These are phyloP conservation scores for Hypoxylon sp. DNA, from an alignment of 2,329 filamentous ascomycete species.

Conservation along the genomic window DNA sequence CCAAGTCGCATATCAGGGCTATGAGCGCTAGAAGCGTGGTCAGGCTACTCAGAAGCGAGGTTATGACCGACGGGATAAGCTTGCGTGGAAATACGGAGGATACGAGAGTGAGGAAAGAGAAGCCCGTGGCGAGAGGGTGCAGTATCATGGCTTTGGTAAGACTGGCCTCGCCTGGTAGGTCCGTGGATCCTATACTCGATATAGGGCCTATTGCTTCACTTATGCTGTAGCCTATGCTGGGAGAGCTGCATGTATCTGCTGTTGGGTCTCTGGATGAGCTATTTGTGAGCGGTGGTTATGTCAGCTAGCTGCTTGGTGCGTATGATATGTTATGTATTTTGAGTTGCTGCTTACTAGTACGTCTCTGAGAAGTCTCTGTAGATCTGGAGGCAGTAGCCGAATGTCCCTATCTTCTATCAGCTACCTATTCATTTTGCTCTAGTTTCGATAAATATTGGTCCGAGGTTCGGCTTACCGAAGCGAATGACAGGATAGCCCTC, in stretches of 20 bases:
- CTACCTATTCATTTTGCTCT: not conserved
- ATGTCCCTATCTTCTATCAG: conserved; percentile 11
- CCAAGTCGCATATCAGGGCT: conserved; percentile 7
- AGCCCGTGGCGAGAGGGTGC: not conserved
- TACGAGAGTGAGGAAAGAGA: conserved; percentile 1
- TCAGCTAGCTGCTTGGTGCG: not conserved
- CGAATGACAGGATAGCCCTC: conserved; percentile 11
- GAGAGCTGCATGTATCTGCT: not conserved
- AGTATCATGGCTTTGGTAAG: conserved; percentile 5
- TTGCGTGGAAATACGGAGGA: not conserved
- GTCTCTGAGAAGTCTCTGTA: conserved; percentile 4
- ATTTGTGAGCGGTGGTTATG: not conserved
- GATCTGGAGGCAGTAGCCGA: conserved; percentile 17
- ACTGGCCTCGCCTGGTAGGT: not conserved
- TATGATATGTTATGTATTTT: not conserved
- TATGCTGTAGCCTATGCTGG: conserved; percentile 1
- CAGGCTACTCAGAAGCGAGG: not conserved
- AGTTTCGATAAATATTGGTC: not conserved
- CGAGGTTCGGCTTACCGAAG: conserved; percentile 5
- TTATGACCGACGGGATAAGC: not conserved
- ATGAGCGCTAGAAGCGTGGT: not conserved
- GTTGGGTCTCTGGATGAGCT: not conserved
- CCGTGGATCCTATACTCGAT: not conserved
- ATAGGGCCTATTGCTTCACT: not conserved
- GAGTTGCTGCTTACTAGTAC: not conserved